A percentile compares a stretch with the other conserved stretches of the same genome.
Conservation (phyloP, 805 yeast genomes). For the Tetrapisispora taiwanensis region DNA sequence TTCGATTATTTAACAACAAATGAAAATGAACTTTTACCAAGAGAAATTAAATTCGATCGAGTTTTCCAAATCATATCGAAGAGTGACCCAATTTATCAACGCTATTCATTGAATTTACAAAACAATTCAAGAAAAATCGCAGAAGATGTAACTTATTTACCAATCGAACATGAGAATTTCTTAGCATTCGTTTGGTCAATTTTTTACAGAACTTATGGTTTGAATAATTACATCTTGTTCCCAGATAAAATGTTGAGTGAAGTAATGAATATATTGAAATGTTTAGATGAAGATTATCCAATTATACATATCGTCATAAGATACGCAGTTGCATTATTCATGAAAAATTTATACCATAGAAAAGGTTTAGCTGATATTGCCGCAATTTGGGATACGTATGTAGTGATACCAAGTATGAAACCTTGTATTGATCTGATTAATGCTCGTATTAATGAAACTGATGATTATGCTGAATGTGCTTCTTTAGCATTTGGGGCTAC, state of each 20-base stretch:
- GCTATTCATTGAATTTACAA: background rate
- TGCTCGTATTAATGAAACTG: background rate
- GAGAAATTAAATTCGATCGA: conserved; percentile 1
- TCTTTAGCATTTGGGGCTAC: conserved; percentile 5
- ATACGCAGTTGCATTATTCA: conserved; percentile 5
- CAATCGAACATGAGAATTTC: conserved; percentile 4
- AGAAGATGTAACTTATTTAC: background rate
- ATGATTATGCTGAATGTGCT: conserved; percentile 2
- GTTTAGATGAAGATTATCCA: conserved; percentile 1
- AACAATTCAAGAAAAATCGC: background rate
- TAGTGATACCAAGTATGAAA: conserved; percentile 8
- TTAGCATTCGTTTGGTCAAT: conserved; percentile 5
- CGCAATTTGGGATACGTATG: conserved; percentile 8
- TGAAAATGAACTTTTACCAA: background rate
- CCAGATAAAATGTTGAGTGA: conserved; percentile 3
- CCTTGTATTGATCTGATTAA: conserved; percentile 4
- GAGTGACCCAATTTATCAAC: background rate
- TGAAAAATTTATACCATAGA: conserved; percentile 6
- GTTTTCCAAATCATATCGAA: background rate
- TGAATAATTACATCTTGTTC: conserved; percentile 4
- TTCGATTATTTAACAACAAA: background rate
- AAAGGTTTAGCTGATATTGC: conserved; percentile 1
- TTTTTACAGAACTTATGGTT: background rate
- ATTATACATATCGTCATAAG: conserved; percentile 1
- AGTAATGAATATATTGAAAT: conserved; percentile 2